Base-by-base conservation (phyloP, 2,329 filamentous ascomycete genomes). In the Ceratocystis alfenasii region DNA sequence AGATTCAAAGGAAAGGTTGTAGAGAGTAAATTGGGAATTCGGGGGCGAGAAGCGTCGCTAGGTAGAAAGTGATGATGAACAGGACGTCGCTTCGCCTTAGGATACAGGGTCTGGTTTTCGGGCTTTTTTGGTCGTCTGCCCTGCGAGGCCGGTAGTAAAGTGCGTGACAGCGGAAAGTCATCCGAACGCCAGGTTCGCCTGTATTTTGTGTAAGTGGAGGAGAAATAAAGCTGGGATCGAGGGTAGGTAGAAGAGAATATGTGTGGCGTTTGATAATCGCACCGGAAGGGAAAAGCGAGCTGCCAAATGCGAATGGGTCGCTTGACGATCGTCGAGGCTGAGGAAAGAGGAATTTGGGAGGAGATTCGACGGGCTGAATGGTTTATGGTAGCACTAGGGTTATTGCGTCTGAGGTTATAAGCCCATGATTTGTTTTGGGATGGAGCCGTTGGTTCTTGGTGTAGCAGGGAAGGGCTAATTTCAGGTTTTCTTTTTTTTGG, bases 281-380 rank as follows among this genome's bases (percentile, higher is more conserved):
- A 22, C 25, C 30, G 55, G 28, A 59, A 36, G 28, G 8, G 30
- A 36, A 28, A 59, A 59, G 55, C 25, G 55, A 33, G 55, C 30
- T 59, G 25, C 55, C 55, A 30, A 20, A 30, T 36, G 28, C 2
- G 55, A 59, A 59, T 59, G 55, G 55, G 28, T 59, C 55, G 55
- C 55, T 59, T 36, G 55, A 59, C 55, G 55, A 59, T 59, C 55
- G 55, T 59, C 55, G 55, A 59, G 55, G 55, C 17, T 59, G 15
- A 59, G 55, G 55, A 59, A 59, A 59, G 55, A 59, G 55, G 55
- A 59, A 36, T 59, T 36, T 17, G 17, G 17, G 55, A 57, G 53
- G 53, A 36, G 55, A 59, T 59, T n/a, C 17, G 20, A 36, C 17
- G 15, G 30, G 17, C 28, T 59, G 55, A 3, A 33, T 59, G 15